A percentile compares a stretch with the other conserved stretches of the same genome.
Evolutionary conservation across 305 asterid genomes (phyloP).

Genomic region (Monarda citriodora): DNA sequence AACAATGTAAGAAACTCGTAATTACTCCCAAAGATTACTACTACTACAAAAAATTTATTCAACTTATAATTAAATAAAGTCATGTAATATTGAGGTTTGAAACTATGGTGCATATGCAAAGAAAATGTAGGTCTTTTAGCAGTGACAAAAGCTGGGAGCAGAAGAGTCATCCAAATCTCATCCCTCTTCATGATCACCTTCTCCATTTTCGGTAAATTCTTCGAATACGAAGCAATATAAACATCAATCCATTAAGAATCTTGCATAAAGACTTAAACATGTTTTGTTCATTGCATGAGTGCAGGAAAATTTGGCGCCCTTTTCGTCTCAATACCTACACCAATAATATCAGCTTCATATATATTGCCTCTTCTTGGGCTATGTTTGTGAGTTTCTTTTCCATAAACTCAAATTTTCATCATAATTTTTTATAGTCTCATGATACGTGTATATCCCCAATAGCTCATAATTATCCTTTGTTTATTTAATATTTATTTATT

Average conservation of each 20-base stretch:
- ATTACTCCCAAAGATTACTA: no score
- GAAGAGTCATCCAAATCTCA: conserved; percentile 82
- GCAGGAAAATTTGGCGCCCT: conserved; percentile 83
- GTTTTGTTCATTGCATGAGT: background rate
- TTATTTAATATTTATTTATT: no score
- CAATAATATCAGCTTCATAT: conserved; percentile 76
- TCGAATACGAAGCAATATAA: background rate
- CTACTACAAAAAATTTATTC: background rate
- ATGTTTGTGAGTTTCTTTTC: conserved; percentile 49
- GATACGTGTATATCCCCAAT: no score
- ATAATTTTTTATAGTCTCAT: background rate
- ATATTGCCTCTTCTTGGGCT: conserved; percentile 77
- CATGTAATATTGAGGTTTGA: no score
- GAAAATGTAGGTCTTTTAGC: conserved; percentile 90
- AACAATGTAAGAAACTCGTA: conserved; percentile 44
- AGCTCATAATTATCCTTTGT: no score
- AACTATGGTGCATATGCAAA: conserved; percentile 25
- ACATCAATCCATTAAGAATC: background rate
- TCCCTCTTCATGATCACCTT: conserved; percentile 76
- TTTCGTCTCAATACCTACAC: conserved; percentile 72
- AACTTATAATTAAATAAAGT: background rate
- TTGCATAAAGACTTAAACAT: background rate
- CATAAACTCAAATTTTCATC: background rate
- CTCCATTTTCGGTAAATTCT: conserved; percentile 57
- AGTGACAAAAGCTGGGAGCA: conserved; percentile 77